These are phyloP conservation scores for Talinum fruticosum DNA, from an alignment of 148 eudicot genomes.

Conservation along the genomic window DNA sequence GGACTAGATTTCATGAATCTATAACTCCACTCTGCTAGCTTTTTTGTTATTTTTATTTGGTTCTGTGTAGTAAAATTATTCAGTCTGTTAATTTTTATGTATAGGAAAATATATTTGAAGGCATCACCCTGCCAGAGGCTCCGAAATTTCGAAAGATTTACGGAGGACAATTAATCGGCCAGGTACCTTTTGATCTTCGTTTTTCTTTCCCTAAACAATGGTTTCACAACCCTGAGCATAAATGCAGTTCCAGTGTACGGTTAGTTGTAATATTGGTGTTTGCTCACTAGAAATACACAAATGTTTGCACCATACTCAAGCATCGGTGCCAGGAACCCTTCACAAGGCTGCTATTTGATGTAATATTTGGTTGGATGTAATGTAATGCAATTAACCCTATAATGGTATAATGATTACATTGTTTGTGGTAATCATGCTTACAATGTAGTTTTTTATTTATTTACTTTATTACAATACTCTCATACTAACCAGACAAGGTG, in stretches of 20 bases:
- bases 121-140: conserved; percentile 89
- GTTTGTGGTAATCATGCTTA: too few species aligned
- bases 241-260: neutral
- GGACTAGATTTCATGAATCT: neutral
- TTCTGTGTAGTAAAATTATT: neutral
- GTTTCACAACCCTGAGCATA: neutral
- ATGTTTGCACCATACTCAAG: neutral
- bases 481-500: too few species aligned
- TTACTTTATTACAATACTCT: too few species aligned
- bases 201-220: conserved; percentile 1
- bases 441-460: too few species aligned
- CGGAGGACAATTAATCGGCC: conserved; percentile 97
- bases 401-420: too few species aligned
- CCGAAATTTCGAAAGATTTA: conserved; percentile 74
- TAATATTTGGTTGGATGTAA: too few species aligned
- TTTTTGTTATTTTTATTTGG: neutral
- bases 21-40: neutral
- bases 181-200: conserved; percentile 42
- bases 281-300: neutral
- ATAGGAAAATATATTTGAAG: conserved; percentile 80
- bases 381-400: too few species aligned
- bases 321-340: neutral
- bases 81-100: conserved; percentile 8
- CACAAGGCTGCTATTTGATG: neutral
- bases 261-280: neutral